These are phyloP conservation scores for Alternaria burnsii DNA, from an alignment of 2,329 filamentous ascomycete species.

Conservation along the genomic window DNA sequence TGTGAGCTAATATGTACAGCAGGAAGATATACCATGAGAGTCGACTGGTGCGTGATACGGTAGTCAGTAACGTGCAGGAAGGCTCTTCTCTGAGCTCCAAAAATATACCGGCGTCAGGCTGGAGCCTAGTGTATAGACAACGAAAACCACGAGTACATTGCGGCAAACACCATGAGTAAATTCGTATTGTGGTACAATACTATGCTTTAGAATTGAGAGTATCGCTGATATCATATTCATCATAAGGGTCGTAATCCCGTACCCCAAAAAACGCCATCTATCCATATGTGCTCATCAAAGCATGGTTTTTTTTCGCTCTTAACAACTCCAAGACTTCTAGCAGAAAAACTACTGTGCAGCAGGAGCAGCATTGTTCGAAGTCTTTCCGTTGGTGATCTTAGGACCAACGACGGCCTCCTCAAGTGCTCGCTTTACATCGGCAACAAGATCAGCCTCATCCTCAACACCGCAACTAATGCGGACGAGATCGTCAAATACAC, in stretches of 20 bases:
- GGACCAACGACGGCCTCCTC: slow-evolving; percentile 72
- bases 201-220: background rate
- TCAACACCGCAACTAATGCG: slow-evolving; percentile 94
- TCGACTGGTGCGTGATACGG: too few relatives aligned
- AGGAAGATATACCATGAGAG: too few relatives aligned
- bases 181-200: background rate
- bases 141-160: background rate
- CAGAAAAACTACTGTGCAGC: background rate
- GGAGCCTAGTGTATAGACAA: background rate
- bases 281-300: slow-evolving; percentile 1
- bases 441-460: slow-evolving; percentile 82
- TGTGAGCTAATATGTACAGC: too few relatives aligned
- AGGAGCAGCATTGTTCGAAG: slow-evolving; percentile 2
- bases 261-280: slow-evolving; percentile 5
- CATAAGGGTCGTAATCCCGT: background rate
- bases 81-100: background rate
- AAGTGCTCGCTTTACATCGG: slow-evolving; percentile 83
- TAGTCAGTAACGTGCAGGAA: background rate
- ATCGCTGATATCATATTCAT: slow-evolving; percentile 5
- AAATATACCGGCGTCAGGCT: background rate
- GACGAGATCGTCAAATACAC: slow-evolving; percentile 94
- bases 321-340: background rate
- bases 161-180: background rate
- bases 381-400: slow-evolving; percentile 47
- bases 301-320: background rate